Evolutionary conservation across 2,329 filamentous ascomycete species (phyloP).

Genomic region (Meredithiella fracta): DNA sequence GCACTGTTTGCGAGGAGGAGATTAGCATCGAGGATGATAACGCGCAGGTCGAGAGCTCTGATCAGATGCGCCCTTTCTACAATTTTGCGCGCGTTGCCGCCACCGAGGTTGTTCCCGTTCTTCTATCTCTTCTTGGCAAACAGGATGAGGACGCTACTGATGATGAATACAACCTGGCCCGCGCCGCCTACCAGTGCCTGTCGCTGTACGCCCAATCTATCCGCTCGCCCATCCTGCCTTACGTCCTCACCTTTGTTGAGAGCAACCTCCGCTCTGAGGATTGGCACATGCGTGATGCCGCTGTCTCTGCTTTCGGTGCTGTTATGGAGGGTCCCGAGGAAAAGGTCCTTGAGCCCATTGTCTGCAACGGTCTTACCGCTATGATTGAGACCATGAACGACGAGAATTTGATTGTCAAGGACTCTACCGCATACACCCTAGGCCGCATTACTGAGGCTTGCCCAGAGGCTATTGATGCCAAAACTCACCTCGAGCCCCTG

Average conservation of each 20-base stretch:
- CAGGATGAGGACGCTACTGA: slow-evolving; percentile 95
- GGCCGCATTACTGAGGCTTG: slow-evolving; percentile 92
- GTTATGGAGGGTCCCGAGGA: slow-evolving; percentile 98
- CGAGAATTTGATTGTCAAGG: slow-evolving; percentile 72
- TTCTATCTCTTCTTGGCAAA: slow-evolving; percentile 77
- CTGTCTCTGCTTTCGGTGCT: slow-evolving; percentile 90
- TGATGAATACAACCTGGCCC: slow-evolving; percentile 93
- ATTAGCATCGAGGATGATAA: slow-evolving; percentile 98
- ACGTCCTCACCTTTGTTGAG: slow-evolving; percentile 84
- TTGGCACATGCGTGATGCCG: slow-evolving; percentile 89
- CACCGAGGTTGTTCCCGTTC: slow-evolving; percentile 81
- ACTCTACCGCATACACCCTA: slow-evolving; percentile 89
- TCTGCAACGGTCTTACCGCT: slow-evolving; percentile 86
- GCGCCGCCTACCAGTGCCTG: slow-evolving; percentile 89
- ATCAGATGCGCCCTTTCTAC: slow-evolving; percentile 81
- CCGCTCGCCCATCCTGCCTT: slow-evolving; percentile 63
- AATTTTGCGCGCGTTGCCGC: slow-evolving; percentile 91
- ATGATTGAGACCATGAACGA: slow-evolving; percentile 89
- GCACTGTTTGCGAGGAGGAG: slow-evolving; percentile 98
- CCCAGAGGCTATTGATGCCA: slow-evolving; percentile 77
- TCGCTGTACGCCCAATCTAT: slow-evolving; percentile 92
- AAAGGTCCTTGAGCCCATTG: slow-evolving; percentile 76
- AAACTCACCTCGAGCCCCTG: slow-evolving; percentile 64
- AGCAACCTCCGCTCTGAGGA: slow-evolving; percentile 75
- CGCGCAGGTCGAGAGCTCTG: slow-evolving; percentile 48